A percentile compares a stretch with the other conserved stretches of the same genome.
These are phyloP conservation scores for Tetrapisispora fleetii DNA, from an alignment of 805 yeast species.

Conservation along the genomic window DNA sequence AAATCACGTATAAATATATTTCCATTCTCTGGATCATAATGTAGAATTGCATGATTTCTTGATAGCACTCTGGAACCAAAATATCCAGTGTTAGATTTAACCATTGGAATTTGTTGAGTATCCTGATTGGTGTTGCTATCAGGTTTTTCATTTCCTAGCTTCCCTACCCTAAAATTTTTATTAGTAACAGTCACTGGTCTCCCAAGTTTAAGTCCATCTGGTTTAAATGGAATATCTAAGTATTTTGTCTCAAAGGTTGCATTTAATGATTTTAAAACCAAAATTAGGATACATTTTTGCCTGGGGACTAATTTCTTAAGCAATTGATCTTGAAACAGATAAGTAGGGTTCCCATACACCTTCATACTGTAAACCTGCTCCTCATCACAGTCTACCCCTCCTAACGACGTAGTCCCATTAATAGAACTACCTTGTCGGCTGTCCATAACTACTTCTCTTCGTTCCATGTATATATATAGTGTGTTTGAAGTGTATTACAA, in stretches of 20 bases:
- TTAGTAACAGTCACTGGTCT: conserved; percentile 52
- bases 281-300: background rate
- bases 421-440: too few species aligned
- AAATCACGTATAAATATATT: conserved; percentile 72
- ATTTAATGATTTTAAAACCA: conserved; percentile 58
- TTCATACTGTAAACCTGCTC: background rate
- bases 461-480: too few species aligned
- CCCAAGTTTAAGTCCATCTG: conserved; percentile 80
- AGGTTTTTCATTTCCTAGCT: conserved; percentile 27
- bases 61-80: conserved; percentile 90
- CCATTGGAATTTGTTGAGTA: conserved; percentile 23
- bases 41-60: conserved; percentile 88
- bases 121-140: conserved; percentile 19
- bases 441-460: too few species aligned
- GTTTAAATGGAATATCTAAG: conserved; percentile 67
- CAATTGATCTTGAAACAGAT: conserved; percentile 2
- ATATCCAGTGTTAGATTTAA: conserved; percentile 70
- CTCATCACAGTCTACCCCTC: background rate
- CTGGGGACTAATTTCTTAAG: background rate
- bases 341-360: background rate
- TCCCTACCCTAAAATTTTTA: conserved; percentile 6
- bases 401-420: background rate
- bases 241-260: conserved; percentile 75
- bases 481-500: too few species aligned
- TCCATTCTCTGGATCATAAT: conserved; percentile 55